phyloP scores from a whole-genome alignment of 805 yeast species.

The Candida fluviatilis region DNA sequence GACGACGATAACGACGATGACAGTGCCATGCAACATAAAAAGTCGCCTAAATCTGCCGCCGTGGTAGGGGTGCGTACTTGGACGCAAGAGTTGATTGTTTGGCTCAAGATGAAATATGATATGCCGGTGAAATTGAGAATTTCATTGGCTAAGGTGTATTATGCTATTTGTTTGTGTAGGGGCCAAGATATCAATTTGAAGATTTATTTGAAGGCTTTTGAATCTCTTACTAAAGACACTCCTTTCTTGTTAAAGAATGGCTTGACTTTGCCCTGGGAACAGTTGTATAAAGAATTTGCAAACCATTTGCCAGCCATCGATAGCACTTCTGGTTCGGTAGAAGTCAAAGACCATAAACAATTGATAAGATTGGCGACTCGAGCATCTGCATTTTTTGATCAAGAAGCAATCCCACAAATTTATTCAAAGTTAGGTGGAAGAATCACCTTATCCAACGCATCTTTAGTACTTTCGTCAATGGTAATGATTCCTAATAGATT shows the following conservation, averaged over 20 bases:
- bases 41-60: constrained; percentile 64
- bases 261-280: constrained; percentile 49
- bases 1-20: constrained; percentile 28
- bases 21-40: constrained; percentile 50
- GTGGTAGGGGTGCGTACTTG: constrained; percentile 75
- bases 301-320: constrained; percentile 30
- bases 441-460: constrained; percentile 51
- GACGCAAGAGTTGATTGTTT: constrained; percentile 79
- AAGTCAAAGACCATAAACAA: constrained; percentile 45
- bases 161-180: constrained; percentile 63
- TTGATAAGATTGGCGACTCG: constrained; percentile 49
- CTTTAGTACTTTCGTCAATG: constrained; percentile 48
- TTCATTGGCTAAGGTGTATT: constrained; percentile 63
- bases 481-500: constrained; percentile 49
- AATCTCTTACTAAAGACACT: constrained; percentile 49
- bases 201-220: constrained; percentile 60
- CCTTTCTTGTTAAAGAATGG: constrained; percentile 36
- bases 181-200: constrained; percentile 64
- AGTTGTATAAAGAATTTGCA: constrained; percentile 33
- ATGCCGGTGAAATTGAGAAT: constrained; percentile 66
- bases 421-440: constrained; percentile 49
- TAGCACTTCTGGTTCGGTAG: constrained; percentile 45
- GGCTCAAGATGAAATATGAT: constrained; percentile 74
- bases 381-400: constrained; percentile 53
- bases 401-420: constrained; percentile 43